Evolutionary conservation across 495 filamentous ascomycete genomes (phyloP).

Genomic region (Oleoguttula mirabilis): DNA sequence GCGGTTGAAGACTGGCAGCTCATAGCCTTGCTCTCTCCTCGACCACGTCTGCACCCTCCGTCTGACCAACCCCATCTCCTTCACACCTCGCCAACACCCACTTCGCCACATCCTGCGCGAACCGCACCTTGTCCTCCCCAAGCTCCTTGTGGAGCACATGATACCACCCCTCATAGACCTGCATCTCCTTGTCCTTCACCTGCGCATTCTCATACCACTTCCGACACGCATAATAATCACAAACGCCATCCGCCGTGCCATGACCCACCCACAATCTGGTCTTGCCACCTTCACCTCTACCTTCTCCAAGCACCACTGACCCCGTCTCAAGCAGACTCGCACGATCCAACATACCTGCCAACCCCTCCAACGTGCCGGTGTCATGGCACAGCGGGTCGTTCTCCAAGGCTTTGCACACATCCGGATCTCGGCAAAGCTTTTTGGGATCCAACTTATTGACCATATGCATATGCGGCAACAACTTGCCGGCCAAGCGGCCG

Average conservation of each 20-base stretch:
- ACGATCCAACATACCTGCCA: conserved; percentile 65
- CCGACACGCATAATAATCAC: conserved; percentile 48
- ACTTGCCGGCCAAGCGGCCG: conserved; percentile 50
- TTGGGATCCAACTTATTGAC: conserved; percentile 43
- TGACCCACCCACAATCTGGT: conserved; percentile 50
- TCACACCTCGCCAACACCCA: conserved; percentile 49
- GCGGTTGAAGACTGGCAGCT: too few relatives aligned
- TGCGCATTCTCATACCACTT: conserved; percentile 42
- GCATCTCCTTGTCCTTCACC: conserved; percentile 55
- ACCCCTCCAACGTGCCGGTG: conserved; percentile 64
- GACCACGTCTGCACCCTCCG: too few relatives aligned
- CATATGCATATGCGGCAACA: conserved; percentile 52
- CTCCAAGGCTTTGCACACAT: conserved; percentile 40
- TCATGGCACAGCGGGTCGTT: conserved; percentile 61
- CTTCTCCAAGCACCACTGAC: conserved; percentile 30
- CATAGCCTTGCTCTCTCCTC: too few relatives aligned
- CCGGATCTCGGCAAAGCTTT: conserved; percentile 51
- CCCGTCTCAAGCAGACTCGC: conserved; percentile 39
- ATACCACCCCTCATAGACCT: conserved; percentile 62
- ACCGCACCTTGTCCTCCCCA: conserved; percentile 45
- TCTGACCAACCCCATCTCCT: not conserved
- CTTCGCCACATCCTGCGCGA: conserved; percentile 55
- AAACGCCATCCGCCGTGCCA: conserved; percentile 56
- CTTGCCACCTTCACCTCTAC: conserved; percentile 26
- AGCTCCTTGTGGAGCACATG: conserved; percentile 70